Percentiles rank a stretch among this genome's conserved stretches.
phyloP scores from a whole-genome alignment of 768 basidiomycete species.

The Tylopilus cervinicoccineus region DNA sequence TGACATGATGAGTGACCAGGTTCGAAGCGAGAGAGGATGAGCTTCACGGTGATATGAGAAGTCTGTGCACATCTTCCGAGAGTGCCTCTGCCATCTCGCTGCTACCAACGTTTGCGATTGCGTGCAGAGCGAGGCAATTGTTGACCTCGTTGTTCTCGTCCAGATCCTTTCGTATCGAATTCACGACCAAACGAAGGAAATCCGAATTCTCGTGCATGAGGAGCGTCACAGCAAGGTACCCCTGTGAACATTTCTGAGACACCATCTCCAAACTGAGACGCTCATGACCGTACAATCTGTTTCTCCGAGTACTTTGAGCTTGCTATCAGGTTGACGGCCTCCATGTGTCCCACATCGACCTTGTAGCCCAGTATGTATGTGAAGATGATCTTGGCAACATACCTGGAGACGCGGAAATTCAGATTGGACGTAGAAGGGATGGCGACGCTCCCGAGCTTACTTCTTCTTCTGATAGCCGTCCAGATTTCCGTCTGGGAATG shows the following conservation, averaged over 20 bases:
- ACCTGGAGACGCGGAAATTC: constrained; percentile 45
- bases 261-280: neutral
- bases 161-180: constrained; percentile 96
- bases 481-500: constrained; percentile 66
- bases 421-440: constrained; percentile 13
- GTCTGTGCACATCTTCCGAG: constrained; percentile 87
- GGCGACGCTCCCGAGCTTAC: constrained; percentile 39
- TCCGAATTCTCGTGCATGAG: constrained; percentile 99
- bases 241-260: constrained; percentile 44
- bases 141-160: constrained; percentile 92
- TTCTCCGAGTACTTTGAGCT: constrained; percentile 97
- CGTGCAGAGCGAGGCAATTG: constrained; percentile 95
- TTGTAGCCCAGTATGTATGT: constrained; percentile 99
- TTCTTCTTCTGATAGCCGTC: constrained; percentile 94
- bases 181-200: constrained; percentile 92
- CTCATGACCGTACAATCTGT: constrained; percentile 76
- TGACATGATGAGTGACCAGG: constrained; percentile 12
- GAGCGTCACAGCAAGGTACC: constrained; percentile 94
- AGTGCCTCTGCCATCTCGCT: constrained; percentile 98
- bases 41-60: constrained; percentile 89
- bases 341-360: constrained; percentile 99
- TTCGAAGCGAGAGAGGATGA: neutral
- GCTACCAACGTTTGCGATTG: constrained; percentile 96
- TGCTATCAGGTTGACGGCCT: constrained; percentile 96
- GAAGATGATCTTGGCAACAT: constrained; percentile 98